phyloP scores from a whole-genome alignment of 73 alveolate species.

The Stentor roeselii region DNA sequence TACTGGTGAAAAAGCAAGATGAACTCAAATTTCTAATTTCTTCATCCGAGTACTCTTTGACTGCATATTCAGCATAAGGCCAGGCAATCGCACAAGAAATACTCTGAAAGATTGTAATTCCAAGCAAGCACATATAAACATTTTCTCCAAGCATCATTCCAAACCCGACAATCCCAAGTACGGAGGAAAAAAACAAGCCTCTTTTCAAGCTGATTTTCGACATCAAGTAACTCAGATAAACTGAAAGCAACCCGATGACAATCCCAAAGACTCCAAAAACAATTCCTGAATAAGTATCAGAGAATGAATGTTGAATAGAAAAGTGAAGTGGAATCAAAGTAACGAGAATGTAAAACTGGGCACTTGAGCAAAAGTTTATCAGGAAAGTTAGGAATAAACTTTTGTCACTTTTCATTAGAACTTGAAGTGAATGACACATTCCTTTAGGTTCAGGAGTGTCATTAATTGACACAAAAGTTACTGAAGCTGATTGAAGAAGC shows the following conservation, averaged over 20 bases:
- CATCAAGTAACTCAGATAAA: neutral
- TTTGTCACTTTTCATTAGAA: neutral
- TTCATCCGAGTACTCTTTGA: neutral
- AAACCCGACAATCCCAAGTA: neutral
- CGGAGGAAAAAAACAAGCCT: neutral
- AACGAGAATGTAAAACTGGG: neutral
- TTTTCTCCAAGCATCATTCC: neutral
- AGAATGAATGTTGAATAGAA: neutral
- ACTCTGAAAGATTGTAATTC: neutral
- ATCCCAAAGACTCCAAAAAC: conserved; percentile 14
- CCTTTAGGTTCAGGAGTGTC: too few species aligned
- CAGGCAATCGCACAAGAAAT: neutral
- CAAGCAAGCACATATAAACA: neutral
- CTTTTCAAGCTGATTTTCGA: neutral
- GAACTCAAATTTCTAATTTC: neutral
- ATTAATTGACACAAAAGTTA: too few species aligned
- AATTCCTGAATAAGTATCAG: conserved; percentile 3
- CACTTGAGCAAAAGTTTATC: neutral
- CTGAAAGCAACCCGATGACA: neutral
- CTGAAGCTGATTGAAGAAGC: too few species aligned
- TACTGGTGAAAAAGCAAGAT: neutral
- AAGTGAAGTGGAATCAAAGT: conserved; percentile 18
- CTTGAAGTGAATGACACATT: neutral
- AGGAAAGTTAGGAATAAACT: neutral
- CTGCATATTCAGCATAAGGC: neutral